Evolutionary conservation across 2,329 filamentous ascomycete species (phyloP).

Genomic region (Fusarium odoratissimum): DNA sequence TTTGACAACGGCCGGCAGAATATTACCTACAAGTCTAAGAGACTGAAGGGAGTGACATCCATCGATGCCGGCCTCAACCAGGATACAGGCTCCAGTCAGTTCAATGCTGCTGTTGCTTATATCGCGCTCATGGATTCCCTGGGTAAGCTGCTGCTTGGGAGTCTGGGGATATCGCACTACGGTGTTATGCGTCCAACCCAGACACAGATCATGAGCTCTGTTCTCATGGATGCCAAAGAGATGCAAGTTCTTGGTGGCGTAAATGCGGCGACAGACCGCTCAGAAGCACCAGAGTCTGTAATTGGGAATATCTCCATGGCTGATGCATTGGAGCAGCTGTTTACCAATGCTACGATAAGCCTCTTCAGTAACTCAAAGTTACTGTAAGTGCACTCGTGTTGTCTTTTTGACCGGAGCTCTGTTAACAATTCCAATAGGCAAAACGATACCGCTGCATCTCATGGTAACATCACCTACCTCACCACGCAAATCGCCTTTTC

Average conservation of each 20-base stretch:
- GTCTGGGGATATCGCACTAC: neutral
- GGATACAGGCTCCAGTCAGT: rapidly evolving
- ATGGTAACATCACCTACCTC: neutral
- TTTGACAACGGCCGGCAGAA: conserved; percentile 4
- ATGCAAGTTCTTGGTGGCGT: neutral
- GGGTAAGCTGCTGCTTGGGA: conserved; percentile 2
- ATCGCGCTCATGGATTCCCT: neutral
- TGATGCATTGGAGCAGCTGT: neutral
- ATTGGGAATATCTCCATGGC: neutral
- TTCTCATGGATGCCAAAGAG: conserved; percentile 20
- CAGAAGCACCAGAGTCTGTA: rapidly evolving
- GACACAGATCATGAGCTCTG: conserved; percentile 6
- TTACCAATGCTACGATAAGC: conserved; percentile 2
- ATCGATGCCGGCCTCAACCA: rapidly evolving
- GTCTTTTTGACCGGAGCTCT: too few species aligned
- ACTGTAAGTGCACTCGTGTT: neutral
- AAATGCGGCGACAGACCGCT: rapidly evolving
- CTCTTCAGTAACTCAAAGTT: neutral
- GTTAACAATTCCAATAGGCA: neutral
- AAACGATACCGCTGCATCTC: neutral
- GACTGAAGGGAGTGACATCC: neutral
- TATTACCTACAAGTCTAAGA: neutral
- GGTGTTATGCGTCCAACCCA: neutral
- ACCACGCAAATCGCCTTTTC: neutral
- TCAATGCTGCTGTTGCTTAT: neutral